Percentiles rank a stretch among this genome's conserved stretches.
These are phyloP conservation scores for Endoconidiophora polonica DNA, from an alignment of 2,329 filamentous ascomycete genomes.

Conservation along the genomic window DNA sequence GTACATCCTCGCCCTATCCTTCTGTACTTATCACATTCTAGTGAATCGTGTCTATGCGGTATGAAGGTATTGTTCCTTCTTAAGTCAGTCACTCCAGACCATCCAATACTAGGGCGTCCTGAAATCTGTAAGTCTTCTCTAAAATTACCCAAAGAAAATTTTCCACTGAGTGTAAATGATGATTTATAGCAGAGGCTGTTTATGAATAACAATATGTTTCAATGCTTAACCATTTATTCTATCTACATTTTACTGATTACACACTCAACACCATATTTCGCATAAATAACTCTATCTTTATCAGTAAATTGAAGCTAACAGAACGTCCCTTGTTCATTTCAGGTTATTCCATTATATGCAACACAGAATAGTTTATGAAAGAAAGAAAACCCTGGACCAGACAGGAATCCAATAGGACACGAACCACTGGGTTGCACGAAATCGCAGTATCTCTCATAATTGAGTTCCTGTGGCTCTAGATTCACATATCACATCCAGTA, in stretches of 20 bases:
- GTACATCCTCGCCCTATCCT: constrained; percentile 16
- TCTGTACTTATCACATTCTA: background rate
- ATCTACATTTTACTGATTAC: constrained; percentile 13
- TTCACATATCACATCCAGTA: background rate
- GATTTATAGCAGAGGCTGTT: constrained; percentile 30
- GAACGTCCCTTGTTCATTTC: no score
- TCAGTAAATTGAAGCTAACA: no score
- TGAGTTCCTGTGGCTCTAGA: constrained; percentile 1
- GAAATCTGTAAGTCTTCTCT: constrained; percentile 9
- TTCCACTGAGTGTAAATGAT: constrained; percentile 21
- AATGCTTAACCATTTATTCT: constrained; percentile 13
- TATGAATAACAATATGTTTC: constrained; percentile 22
- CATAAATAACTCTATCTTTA: no score
- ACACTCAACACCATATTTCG: constrained; percentile 1
- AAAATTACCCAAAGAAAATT: background rate
- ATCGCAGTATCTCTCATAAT: background rate
- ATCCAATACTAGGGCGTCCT: no score
- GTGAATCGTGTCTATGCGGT: no score
- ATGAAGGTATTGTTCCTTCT: no score
- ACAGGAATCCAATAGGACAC: constrained; percentile 11
- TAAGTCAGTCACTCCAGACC: no score
- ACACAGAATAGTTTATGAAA: no score
- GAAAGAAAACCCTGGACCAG: constrained; percentile 10
- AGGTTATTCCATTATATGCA: no score
- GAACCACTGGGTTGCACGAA: background rate